phyloP scores from a whole-genome alignment of 768 basidiomycete species.

The Cystobasidium tubakii region DNA sequence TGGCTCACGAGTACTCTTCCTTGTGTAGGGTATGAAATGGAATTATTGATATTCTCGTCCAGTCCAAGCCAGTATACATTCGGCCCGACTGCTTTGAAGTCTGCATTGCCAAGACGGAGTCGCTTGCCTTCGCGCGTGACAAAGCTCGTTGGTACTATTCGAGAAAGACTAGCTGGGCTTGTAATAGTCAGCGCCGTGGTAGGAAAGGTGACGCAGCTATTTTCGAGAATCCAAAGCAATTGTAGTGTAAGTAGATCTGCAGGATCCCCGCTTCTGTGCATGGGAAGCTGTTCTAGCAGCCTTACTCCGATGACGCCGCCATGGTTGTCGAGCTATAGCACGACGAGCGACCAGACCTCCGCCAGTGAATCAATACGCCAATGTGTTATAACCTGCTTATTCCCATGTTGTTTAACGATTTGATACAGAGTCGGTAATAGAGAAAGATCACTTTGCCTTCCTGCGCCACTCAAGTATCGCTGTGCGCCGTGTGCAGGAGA shows the following conservation, averaged over 20 bases:
- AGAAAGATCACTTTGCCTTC: too few relatives aligned
- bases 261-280: too few relatives aligned
- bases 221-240: neutral
- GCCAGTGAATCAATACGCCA: too few relatives aligned
- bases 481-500: too few relatives aligned
- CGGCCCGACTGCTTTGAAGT: slow-evolving; percentile 42
- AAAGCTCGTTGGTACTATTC: slow-evolving; percentile 28
- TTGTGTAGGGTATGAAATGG: slow-evolving; percentile 39
- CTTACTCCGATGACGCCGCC: neutral
- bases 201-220: slow-evolving; percentile 31
- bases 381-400: too few relatives aligned
- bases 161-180: slow-evolving; percentile 9
- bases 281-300: too few relatives aligned
- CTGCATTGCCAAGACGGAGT: slow-evolving; percentile 38
- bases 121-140: slow-evolving; percentile 37
- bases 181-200: neutral
- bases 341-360: too few relatives aligned
- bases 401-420: too few relatives aligned
- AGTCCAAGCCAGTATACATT: slow-evolving; percentile 47
- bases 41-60: slow-evolving; percentile 44
- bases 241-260: too few relatives aligned
- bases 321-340: neutral
- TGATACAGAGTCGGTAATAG: too few relatives aligned
- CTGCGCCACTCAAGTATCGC: too few relatives aligned
- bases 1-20: slow-evolving; percentile 8